Base-by-base conservation (phyloP, 2,329 filamentous ascomycete species). In the Salinomyces thailandicus region DNA sequence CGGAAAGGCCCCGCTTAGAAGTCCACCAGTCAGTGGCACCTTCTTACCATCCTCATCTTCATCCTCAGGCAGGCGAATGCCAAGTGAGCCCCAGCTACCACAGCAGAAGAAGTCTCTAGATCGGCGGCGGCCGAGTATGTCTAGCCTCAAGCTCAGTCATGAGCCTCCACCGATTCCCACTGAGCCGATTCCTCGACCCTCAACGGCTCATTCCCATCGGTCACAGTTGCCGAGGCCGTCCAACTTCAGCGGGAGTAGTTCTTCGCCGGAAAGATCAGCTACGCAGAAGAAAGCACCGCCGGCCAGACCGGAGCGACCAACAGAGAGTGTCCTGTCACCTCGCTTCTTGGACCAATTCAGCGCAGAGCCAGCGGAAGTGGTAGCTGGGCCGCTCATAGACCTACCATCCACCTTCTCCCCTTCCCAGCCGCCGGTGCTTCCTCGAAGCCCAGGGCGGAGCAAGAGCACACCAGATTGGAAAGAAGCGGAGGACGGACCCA, bases 51-150 rank as follows among this genome's bases (percentile, higher is more conserved):
- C n/a, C n/a, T n/a, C n/a, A n/a, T n/a, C n/a, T n/a, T n/a, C n/a
- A n/a, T n/a, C n/a, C n/a, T n/a, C 20, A n/a, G n/a, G 20, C n/a
- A 24, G 20, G 35, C 46, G 45, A 1, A 52, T 45, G 26, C 56
- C 46, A n/a, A 54, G 52, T 37, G 59, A 55, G 33, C 59, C 50
- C 36, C 26, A 81, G 19, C 51, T 79, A 47, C 27, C 27, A 30
- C 27, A 30, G 27, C 27, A n/a, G 14, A 9, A 7, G 7, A n/a
- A 7, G 20, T n/a, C 20, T 7, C 20, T 24, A 66, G 18, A 36
- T 37, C 18, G 39, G 32, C 39, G 40, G 29, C 39, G 44, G 15
- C 45, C 48, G 16, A 51, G 44, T 35, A 31, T 41, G 18, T 37
- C 39, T 12, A 41, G 35, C 22, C 18, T 41, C 12, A 40, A 37